These are phyloP conservation scores for Glycine latifolia DNA, from an alignment of 306 rosid genomes.

Conservation along the genomic window DNA sequence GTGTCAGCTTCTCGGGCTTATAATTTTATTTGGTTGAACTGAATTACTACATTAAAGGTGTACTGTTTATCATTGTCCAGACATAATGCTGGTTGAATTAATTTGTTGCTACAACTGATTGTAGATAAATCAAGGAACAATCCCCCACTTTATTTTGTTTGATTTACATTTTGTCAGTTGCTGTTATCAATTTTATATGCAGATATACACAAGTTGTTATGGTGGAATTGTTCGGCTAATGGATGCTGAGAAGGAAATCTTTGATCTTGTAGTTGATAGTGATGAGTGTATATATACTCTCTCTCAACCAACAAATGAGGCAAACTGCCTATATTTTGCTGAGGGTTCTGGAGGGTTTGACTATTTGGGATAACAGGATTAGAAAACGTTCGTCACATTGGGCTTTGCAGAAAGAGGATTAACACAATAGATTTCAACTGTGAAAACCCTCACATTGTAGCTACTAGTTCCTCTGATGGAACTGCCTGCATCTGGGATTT, in stretches of 20 bases:
- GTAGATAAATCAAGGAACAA: not conserved
- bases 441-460: conserved; percentile 63
- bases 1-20: too few relatives aligned
- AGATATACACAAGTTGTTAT: conserved; percentile 83
- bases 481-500: conserved; percentile 95
- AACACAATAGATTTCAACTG: conserved; percentile 74
- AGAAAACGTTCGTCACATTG: conserved; percentile 62
- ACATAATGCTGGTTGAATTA: not conserved
- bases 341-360: conserved; percentile 75
- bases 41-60: not conserved
- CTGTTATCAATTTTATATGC: conserved; percentile 29
- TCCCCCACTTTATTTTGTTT: not conserved
- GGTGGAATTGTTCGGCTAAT: conserved; percentile 73
- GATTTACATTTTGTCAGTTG: too few relatives aligned
- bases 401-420: conserved; percentile 71
- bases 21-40: too few relatives aligned
- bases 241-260: conserved; percentile 91
- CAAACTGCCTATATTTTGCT: conserved; percentile 71
- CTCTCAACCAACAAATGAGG: conserved; percentile 63
- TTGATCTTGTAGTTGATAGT: conserved; percentile 66
- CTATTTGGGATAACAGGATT: conserved; percentile 70
- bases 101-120: not conserved
- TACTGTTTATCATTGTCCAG: not conserved
- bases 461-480: conserved; percentile 86
- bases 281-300: conserved; percentile 63